Evolutionary conservation across 2,329 filamentous ascomycete species (phyloP), one percentile per base, ranked within the genome.

Genomic region (Monosporascus ibericus): DNA sequence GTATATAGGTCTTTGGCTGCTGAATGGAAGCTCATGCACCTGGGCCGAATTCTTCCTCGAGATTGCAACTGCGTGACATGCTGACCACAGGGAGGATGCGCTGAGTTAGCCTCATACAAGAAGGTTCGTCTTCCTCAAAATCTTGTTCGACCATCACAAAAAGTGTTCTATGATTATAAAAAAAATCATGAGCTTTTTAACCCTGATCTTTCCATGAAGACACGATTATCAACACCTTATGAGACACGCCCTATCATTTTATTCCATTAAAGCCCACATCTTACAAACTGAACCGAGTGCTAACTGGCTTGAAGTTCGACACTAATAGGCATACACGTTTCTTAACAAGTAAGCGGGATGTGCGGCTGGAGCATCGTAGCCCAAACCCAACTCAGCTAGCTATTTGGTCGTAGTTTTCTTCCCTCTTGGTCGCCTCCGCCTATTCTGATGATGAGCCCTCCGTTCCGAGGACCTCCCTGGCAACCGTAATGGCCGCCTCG

Each of bases 401-500:
- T 34, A 34, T 14, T 34, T 34, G 3, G 9, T 34, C 17, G 17
- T 40, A 18, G 18, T 40, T 18, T 40, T 40, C 8, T 40, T 40
- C 4, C 6, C 38, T 20, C 6, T 40, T 20, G 3, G 38, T 8
- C 17, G 17, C 17, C 9, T 3, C 38, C 38, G 38, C 38, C 18
- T 8, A 5, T 40, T 40, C 30, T 14, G 30, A 14, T 34, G 30
- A 34, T 34, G 37, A 18, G 18, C 47, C 20, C 6, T 34, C 39
- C 22, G 56, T 47, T 17, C 55, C 66, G 25, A 91, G 71, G 8
- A 89, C 77, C 38, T 74, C 68, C 49, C 70, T 75, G 6, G 92
- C 92, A 57, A 90, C 75, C 22, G 74, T 71, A 51, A 96, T 82
- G 3, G 87, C 89, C 44, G 78, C 74, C 54, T 85, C 82, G 0